Evolutionary conservation across 345 rosid genomes (phyloP), one percentile per base, ranked within the genome.

Genomic region (Camelina sativa): DNA sequence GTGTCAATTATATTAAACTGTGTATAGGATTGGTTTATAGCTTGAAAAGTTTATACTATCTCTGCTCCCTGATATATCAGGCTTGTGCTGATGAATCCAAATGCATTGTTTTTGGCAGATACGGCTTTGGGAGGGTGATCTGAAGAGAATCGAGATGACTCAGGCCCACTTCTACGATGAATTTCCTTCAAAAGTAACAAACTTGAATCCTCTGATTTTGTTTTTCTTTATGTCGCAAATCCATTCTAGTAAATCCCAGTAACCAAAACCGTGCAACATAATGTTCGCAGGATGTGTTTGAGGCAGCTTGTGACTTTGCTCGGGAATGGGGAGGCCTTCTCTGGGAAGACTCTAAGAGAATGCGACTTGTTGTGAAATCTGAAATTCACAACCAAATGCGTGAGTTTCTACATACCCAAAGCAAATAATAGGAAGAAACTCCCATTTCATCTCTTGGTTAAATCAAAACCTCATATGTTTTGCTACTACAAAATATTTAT

Each of bases 271-370:
- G 66, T 22, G 62, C 46, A 30, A 56, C 35, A 5, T 38, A 17
- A 1, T 71, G 61, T 13, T 47, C 57, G 67, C 85, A 95, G 97
- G 97, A 91, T 15, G 91, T 88, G 50, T 95, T 84, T 25, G 96
- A 90, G 76, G 85, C 86, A 51, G 98, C 97, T 32, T 89, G 91
- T 37, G 89, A 90, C 82, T 92, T 82, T 82, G 96, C 97, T 23
- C 83, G 96, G 28, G 84, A 89, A 59, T 77, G 88, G 65, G 72
- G 82, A 56, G 92, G 97, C 69, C 82, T 92, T 80, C 90, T 92
- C 2, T 95, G 97, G 99, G 99, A 92, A 79, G 97, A 95, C 79
- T 80, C 97, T 3, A 90, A 90, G 85, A 90, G 75, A 72, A 95
- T 92, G 97, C 86, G 89, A 9, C 76, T 95, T 69, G 82, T 82